These are phyloP conservation scores for Silene latifolia DNA, from an alignment of 148 eudicot species.

Conservation along the genomic window DNA sequence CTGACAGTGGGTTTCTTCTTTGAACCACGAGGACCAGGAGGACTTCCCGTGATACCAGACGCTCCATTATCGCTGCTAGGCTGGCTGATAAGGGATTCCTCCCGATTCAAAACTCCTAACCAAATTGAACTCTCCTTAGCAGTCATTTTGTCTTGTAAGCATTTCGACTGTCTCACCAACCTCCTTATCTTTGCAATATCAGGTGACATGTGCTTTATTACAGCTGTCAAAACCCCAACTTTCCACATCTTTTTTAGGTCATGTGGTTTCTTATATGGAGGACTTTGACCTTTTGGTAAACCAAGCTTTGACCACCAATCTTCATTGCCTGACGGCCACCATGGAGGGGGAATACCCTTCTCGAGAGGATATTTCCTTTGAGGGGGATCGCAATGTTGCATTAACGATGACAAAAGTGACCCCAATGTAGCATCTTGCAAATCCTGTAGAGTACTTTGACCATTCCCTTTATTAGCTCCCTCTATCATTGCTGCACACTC, in stretches of 20 bases:
- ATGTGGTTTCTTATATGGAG: slow-evolving; percentile 94
- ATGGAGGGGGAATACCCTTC: slow-evolving; percentile 76
- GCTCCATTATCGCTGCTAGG: slow-evolving; percentile 67
- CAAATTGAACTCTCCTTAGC: slow-evolving; percentile 97
- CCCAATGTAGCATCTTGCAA: slow-evolving; percentile 96
- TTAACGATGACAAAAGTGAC: slow-evolving; percentile 83
- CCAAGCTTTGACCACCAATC: slow-evolving; percentile 80
- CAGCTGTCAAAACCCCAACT: slow-evolving; percentile 87
- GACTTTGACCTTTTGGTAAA: slow-evolving; percentile 58
- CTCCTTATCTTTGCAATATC: slow-evolving; percentile 81
- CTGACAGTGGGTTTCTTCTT: slow-evolving; percentile 60
- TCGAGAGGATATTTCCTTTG: slow-evolving; percentile 89
- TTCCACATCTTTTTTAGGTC: slow-evolving; percentile 98
- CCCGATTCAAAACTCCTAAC: slow-evolving; percentile 77
- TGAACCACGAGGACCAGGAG: slow-evolving; percentile 34
- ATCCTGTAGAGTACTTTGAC: slow-evolving; percentile 64
- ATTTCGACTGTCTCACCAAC: slow-evolving; percentile 74
- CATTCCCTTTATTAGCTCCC: slow-evolving; percentile 36
- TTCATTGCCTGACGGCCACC: slow-evolving; percentile 92
- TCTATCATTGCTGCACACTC: slow-evolving; percentile 50
- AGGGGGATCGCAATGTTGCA: slow-evolving; percentile 95
- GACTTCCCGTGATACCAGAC: slow-evolving; percentile 60
- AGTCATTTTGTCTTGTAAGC: slow-evolving; percentile 96
- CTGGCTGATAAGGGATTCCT: slow-evolving; percentile 58
- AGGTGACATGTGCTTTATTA: slow-evolving; percentile 95